Percentiles rank a stretch among this genome's conserved stretches.
Conservation (phyloP, 2,329 filamentous ascomycete species). For the Byssochlamys sp. region DNA sequence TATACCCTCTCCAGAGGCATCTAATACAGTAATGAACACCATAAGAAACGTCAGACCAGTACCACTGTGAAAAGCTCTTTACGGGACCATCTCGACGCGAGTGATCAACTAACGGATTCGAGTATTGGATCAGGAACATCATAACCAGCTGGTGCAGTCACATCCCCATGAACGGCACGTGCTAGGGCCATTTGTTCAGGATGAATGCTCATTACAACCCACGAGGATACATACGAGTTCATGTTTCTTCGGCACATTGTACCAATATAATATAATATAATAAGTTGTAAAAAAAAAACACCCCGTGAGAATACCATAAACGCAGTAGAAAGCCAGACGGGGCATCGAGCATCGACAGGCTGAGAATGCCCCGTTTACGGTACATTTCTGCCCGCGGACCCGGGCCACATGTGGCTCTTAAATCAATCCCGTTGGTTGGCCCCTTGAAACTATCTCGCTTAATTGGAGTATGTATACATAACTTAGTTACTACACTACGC, state of each 20-base stretch:
- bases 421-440: neutral
- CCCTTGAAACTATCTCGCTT: neutral
- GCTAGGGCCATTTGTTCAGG: neutral
- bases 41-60: no score
- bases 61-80: no score
- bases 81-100: no score
- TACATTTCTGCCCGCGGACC: no score
- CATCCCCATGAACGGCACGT: neutral
- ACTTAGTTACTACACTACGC: neutral
- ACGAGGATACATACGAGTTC: neutral
- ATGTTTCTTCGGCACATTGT: neutral
- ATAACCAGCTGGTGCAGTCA: neutral
- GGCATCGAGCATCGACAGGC: no score
- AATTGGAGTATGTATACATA: neutral
- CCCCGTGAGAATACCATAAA: no score
- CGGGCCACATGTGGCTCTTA: no score
- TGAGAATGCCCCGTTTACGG: no score
- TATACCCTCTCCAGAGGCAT: no score
- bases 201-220: neutral
- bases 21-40: no score
- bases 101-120: neutral
- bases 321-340: no score
- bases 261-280: neutral
- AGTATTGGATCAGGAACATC: neutral
- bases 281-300: neutral